Conservation (phyloP, 2,329 filamentous ascomycete species). For the Exophiala sideris region DNA sequence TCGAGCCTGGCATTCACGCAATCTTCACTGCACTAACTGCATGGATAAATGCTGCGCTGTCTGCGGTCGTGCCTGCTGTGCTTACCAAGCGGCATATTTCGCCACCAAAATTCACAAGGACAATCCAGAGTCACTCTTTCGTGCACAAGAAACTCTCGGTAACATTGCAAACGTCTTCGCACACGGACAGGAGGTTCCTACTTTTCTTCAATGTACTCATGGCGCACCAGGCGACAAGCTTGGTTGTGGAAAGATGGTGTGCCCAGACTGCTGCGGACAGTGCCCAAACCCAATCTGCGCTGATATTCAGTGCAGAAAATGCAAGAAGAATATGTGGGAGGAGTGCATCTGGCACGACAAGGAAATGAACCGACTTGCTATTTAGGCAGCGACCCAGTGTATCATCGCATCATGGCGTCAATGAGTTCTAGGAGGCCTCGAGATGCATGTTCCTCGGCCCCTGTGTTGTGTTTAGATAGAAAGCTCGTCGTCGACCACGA, state of each 20-base stretch:
- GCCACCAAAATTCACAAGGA: constrained; percentile 19
- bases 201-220: constrained; percentile 35
- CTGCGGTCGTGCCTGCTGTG: constrained; percentile 34
- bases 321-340: constrained; percentile 35
- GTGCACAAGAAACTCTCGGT: constrained; percentile 25
- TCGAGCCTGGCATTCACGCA: constrained; percentile 33
- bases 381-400: not conserved
- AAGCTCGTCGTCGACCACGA: too few relatives aligned
- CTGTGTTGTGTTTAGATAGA: too few relatives aligned
- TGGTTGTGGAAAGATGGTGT: constrained; percentile 34
- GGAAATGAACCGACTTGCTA: constrained; percentile 10
- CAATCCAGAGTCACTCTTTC: constrained; percentile 8
- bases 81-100: constrained; percentile 28
- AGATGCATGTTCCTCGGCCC: not conserved
- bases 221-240: constrained; percentile 22
- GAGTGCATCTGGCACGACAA: constrained; percentile 35
- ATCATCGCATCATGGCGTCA: not conserved
- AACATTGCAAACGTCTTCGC: constrained; percentile 29
- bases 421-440: not conserved
- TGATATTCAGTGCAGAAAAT: constrained; percentile 37
- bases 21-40: constrained; percentile 34
- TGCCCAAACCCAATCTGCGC: constrained; percentile 35
- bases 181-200: constrained; percentile 31
- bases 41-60: constrained; percentile 29
- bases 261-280: constrained; percentile 35